Base-by-base conservation (phyloP, 345 rosid genomes). In the Eucalyptus marginata region DNA sequence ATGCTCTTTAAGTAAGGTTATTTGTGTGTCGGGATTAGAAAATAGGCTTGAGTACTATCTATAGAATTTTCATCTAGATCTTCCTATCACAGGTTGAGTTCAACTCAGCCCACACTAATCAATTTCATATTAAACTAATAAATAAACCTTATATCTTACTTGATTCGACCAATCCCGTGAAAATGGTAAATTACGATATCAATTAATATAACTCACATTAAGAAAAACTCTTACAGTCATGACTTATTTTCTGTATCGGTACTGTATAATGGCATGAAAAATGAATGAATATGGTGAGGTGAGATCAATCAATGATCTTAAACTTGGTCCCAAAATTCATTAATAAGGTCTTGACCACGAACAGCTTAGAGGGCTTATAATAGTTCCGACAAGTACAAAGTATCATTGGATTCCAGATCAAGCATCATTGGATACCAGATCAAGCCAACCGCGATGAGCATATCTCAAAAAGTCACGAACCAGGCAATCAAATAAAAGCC, bases 31-130 rank as follows among this genome's bases (percentile, higher is more conserved):
- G 0, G 2, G 1, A 52, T 52, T 52, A 52, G 1, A 52, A 18
- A 20, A 52, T 20, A 52, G 0, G 2, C 10, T 52, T 52, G 25
- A 52, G 0, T 52, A 52, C 0, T 52, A 18, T 52, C 0, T 52
- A 20, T 52, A 8, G 0, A 52, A 1, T 52, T 52, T 20, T 52
- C 10, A 52, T 52, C 0, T 0, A 20, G 1, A 4, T 0, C 4
- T 0, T 52, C 2, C 0, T 18, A 52, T 52, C 0, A 52, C 0
- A 2, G 1, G 2, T 1, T 0, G 0, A 2, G 10, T 7, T 52
- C 0, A 52, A 52, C 4, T 52, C 10, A 1, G 0, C 10, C 58
- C 2, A 3, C 1, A 18, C 4, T 52, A 52, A 7, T 52, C 0
- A 52, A 52, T 52, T 52, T 0, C 1, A 52, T 52, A 52, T 20